Evolutionary conservation across 1,284 basidiomycete species (phyloP), one percentile per base, ranked within the genome.

Genomic region (Ceratobasidium theobromae): DNA sequence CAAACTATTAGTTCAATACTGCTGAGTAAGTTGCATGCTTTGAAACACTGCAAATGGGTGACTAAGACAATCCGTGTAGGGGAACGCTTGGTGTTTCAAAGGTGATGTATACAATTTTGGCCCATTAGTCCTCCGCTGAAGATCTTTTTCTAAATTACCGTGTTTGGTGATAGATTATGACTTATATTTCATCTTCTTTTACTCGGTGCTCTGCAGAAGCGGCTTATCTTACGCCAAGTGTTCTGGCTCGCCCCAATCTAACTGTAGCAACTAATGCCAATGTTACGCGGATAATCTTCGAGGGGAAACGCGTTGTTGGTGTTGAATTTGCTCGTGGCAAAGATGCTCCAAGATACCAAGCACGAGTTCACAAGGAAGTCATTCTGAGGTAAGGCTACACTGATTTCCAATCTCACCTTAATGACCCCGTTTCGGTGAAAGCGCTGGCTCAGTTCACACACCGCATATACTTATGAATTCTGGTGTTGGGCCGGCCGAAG

Each of bases 191-290:
- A 32, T n/a, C 58, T 12, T 60, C 40, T 23, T 14, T 12, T 32
- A 30, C 25, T 16, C n/a, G 35, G 4, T 60, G 38, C 18, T 54
- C 55, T 33, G 80, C 84, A 0, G 86, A 88, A 71, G 76, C 80
- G 1, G 85, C 84, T 0, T 89, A 89, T 71, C 78, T 89, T 27
- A 87, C 86, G 0, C 75, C 80, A 0, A 78, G 82, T 0, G 86
- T 87, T 1, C 78, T 88, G 6, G 77, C 79, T 1, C 79, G 87
- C 41, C 80, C 80, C 16, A 89, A 89, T 71, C 77, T 89, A 30
- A 86, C 78, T 30, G 81, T 89, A 28, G 79, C 79, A 0, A 80
- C 81, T 8, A 76, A 80, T 45, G 81, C 84, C 0, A 78, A 79
- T 16, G 84, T 81, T 12, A 85, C 82, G 8, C 80, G 78, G 27